Conservation (phyloP, 176 grass and related monocot species). For the Carex myosuroides region DNA sequence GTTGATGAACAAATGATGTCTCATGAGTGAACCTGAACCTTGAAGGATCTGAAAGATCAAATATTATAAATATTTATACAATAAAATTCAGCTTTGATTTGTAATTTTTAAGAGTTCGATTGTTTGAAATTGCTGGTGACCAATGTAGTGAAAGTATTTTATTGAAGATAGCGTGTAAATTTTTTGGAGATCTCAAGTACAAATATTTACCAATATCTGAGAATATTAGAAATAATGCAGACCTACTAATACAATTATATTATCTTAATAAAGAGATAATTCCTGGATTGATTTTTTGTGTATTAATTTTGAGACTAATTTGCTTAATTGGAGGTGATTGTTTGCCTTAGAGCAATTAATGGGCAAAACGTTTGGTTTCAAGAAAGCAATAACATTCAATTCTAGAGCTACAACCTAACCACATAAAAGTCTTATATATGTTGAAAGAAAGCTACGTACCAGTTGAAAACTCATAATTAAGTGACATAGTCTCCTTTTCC, state of each 20-base stretch:
- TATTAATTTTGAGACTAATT: background rate
- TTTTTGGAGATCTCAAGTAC: background rate
- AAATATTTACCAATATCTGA: background rate
- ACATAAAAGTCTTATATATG: background rate
- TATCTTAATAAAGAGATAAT: background rate
- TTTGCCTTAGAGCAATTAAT: background rate
- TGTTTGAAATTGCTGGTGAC: background rate
- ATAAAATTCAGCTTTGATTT: background rate
- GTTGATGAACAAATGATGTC: conserved; percentile 63
- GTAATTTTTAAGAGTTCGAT: background rate
- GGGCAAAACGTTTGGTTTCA: background rate
- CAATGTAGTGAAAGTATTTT: background rate
- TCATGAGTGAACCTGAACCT: conserved; percentile 74
- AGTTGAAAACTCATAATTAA: conserved; percentile 67
- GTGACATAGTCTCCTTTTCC: conserved; percentile 60
- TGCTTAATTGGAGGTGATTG: background rate
- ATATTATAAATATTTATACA: background rate
- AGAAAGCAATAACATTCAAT: background rate
- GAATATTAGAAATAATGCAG: background rate
- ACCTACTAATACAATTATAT: background rate
- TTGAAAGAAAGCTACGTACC: conserved; percentile 23
- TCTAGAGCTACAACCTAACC: background rate
- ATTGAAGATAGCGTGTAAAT: background rate
- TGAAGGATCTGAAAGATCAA: conserved; percentile 49
- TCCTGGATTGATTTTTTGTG: background rate